Evolutionary conservation across 768 basidiomycete species (phyloP), one percentile per base, ranked within the genome.

Genomic region (Cubamyces lactineus): DNA sequence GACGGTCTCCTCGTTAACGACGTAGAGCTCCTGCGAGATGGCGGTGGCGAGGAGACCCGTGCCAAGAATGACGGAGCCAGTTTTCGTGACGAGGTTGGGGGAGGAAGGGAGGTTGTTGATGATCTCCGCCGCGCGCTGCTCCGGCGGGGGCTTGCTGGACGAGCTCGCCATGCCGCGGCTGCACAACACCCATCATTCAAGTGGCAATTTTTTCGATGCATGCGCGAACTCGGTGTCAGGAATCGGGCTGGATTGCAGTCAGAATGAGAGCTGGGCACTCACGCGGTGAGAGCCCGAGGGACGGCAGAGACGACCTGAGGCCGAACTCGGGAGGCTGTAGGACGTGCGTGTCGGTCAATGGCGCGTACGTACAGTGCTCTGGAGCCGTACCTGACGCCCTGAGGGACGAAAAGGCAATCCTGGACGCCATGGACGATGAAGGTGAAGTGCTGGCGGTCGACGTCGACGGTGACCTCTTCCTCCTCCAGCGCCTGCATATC

Each of bases 11-110:
- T 98, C 96, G 75, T 97, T 97, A 71, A 96, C 86, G 62, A 99
- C 96, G 72, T 98, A 98, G 53, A 98, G 86, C 78, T 99, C 96
- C 73, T 94, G 91, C 15, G 94, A 96, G 77, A 98, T 95, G 72
- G 95, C 96, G 6, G 94, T 85, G 16, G 96, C 96, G 58, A 88
- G 79, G 62, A 92, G 80, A 70, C 92, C 94, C 16, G 93, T 92
- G 71, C 94, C 94, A 56, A 98, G 86, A 71, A 98, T 82, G 70
- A 94, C 90, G 54, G 91, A 86, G 64, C 95, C 94, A 47, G 95
- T 96, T 82, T 99, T 99, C 74, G 94, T 94, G 81, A 96, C 83
- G 76, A 97, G 82, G 73, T 86, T 88, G 24, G 85, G 94, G 69
- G 86, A 95, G 59, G 86, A 91, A 19, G 91, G 92, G 45, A 92